Evolutionary conservation across 139 green algal genomes (phyloP).

Genomic region (Volvox africanus): DNA sequence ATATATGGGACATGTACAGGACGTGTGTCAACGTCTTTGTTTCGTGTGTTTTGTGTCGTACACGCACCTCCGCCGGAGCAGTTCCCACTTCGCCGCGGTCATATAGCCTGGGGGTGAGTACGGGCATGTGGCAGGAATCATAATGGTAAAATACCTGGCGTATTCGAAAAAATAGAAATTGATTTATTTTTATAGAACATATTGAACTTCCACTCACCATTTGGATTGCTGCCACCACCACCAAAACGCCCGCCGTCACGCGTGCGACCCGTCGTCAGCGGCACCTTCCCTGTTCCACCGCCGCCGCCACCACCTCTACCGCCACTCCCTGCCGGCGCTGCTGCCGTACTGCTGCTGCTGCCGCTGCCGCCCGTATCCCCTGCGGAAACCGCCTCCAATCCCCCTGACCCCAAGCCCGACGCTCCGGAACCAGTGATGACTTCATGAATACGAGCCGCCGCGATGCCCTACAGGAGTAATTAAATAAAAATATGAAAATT

Average conservation of each 20-base stretch:
- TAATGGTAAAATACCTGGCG: too few relatives aligned
- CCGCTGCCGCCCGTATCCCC: not conserved
- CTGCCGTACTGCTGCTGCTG: not conserved
- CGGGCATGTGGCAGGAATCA: too few relatives aligned
- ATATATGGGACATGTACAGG: too few relatives aligned
- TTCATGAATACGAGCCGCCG: slow-evolving; percentile 65
- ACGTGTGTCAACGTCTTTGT: too few relatives aligned
- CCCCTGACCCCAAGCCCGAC: not conserved
- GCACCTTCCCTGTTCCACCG: not conserved
- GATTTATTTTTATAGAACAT: too few relatives aligned
- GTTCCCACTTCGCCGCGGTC: slow-evolving; percentile 19
- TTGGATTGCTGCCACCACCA: not conserved
- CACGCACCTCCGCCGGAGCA: slow-evolving; percentile 7
- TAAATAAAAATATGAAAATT: too few relatives aligned
- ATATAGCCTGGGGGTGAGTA: slow-evolving; percentile 18
- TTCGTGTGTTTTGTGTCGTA: too few relatives aligned
- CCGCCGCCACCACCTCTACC: not conserved
- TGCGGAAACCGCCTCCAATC: not conserved
- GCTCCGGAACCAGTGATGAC: slow-evolving; percentile 45
- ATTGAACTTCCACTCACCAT: not conserved
- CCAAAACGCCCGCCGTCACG: not conserved
- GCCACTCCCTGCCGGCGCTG: not conserved
- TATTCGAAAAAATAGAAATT: too few relatives aligned
- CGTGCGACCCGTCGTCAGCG: not conserved
- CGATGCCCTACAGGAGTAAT: slow-evolving; percentile 58